Percentiles rank a stretch among this genome's conserved stretches.
These are phyloP conservation scores for Rhynchospora breviuscula DNA, from an alignment of 176 grass and related monocot species.

Conservation along the genomic window DNA sequence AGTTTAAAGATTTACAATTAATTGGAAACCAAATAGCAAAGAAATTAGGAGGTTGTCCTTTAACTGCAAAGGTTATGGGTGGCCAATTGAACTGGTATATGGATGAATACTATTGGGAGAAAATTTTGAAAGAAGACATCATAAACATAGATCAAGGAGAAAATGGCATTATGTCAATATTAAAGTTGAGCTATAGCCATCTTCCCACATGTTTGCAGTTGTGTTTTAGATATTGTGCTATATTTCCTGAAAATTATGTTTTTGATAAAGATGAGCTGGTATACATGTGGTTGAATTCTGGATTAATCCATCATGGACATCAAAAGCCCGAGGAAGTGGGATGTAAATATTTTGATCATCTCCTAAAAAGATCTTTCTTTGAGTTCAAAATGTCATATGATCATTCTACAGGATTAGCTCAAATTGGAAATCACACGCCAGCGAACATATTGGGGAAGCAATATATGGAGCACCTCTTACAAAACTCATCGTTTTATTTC, in stretches of 20 bases:
- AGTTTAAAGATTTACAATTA: not conserved
- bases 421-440: not conserved
- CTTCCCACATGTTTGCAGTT: slow-evolving; percentile 31
- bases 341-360: slow-evolving; percentile 18
- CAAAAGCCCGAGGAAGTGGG: slow-evolving; percentile 16
- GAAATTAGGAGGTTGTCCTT: slow-evolving; percentile 33
- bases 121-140: slow-evolving; percentile 28
- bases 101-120: slow-evolving; percentile 24
- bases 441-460: not conserved
- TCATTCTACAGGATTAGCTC: not conserved
- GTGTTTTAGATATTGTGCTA: slow-evolving; percentile 42
- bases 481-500: not conserved
- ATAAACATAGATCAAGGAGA: slow-evolving; percentile 25
- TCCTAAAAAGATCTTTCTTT: slow-evolving; percentile 36
- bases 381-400: slow-evolving; percentile 13
- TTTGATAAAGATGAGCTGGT: slow-evolving; percentile 39
- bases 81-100: slow-evolving; percentile 25
- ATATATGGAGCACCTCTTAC: not conserved
- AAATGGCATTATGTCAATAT: slow-evolving; percentile 20
- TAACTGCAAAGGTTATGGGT: slow-evolving; percentile 41
- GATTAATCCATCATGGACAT: slow-evolving; percentile 14
- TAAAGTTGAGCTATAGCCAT: slow-evolving; percentile 37
- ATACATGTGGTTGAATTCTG: slow-evolving; percentile 32
- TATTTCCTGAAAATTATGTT: slow-evolving; percentile 33
- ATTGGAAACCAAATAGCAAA: slow-evolving; percentile 31